These are phyloP conservation scores for Cunninghamia lanceolata DNA, from an alignment of 75 land plant genomes.

Conservation along the genomic window DNA sequence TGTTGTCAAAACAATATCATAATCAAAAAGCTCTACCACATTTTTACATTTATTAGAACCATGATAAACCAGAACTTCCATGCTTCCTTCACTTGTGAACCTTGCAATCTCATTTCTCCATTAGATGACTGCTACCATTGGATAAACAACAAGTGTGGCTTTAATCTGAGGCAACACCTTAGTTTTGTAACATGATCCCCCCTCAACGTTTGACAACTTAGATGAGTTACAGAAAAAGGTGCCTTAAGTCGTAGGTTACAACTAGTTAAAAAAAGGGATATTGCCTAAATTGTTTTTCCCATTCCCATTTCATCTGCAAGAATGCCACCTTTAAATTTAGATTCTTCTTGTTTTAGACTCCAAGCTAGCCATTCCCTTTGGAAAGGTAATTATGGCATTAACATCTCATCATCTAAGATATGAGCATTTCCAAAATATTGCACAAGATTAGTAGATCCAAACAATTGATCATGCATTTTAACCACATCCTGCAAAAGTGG, in stretches of 20 bases:
- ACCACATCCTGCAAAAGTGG: too few species aligned
- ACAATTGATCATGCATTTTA: too few species aligned
- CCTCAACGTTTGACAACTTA: background rate
- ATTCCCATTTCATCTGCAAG: slow-evolving; percentile 98
- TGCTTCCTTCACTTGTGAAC: slow-evolving; percentile 61
- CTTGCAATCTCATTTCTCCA: slow-evolving; percentile 77
- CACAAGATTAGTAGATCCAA: too few species aligned
- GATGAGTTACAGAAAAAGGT: background rate
- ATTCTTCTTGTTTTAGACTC: slow-evolving; percentile 81
- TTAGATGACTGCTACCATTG: slow-evolving; percentile 80
- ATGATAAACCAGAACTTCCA: slow-evolving; percentile 71
- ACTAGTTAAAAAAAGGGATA: slow-evolving; percentile 68
- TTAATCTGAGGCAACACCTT: slow-evolving; percentile 32
- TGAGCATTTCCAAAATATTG: too few species aligned
- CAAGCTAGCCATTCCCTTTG: slow-evolving; percentile 92
- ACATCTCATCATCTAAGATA: slow-evolving; percentile 54
- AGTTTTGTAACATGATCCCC: background rate
- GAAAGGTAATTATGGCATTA: slow-evolving; percentile 68
- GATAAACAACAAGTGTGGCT: slow-evolving; percentile 82
- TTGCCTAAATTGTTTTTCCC: slow-evolving; percentile 95
- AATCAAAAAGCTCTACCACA: slow-evolving; percentile 38
- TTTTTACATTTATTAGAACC: slow-evolving; percentile 51
- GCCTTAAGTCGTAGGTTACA: slow-evolving; percentile 13
- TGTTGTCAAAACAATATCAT: slow-evolving; percentile 86
- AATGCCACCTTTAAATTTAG: slow-evolving; percentile 64